Base-by-base conservation (phyloP, 2,329 filamentous ascomycete genomes). In the Hymenoscyphus infarciens region DNA sequence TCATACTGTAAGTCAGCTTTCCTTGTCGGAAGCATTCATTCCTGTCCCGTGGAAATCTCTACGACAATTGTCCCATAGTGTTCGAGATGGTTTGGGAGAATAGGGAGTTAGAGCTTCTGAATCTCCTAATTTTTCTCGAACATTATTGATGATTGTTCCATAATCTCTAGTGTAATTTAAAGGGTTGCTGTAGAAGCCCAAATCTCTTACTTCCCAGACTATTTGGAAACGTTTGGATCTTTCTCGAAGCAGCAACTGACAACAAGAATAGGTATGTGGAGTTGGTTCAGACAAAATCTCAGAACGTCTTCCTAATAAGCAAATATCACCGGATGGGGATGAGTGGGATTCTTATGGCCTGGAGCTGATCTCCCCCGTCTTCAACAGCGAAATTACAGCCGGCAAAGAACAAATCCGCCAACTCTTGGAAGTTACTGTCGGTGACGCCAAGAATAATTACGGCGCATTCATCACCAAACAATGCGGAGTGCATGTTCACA, bases 271-370 rank as follows among this genome's bases (percentile, higher is more conserved):
- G 39, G n/a, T 69, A 11, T 67, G 65, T 39, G 68, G 69, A 19
- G 67, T 67, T 25, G 69, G 68, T 25, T 67, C 63, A 11, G 2
- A 64, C 16, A 71, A 71, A 54, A 62, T 71, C 15, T 57, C 52
- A n/a, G 60, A 59, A 25, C 64, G 66, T 61, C 61, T 72, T 19
- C 68, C 69, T 38, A 56, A 62, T 15, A 53, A 31, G 2, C 38
- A 61, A 29, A 42, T 13, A 16, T 27, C 49, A 49, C 35, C 38
- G 10, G 25, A 53, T 27, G n/a, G 58, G 1, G 52, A 61, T 10
- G 33, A 66, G 25, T 70, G 69, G 70, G 70, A 71, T 49, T 69
- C 68, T 10, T 67, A 64, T 54, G 70, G 70, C 5, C 53, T 71
- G 19, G 66, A 72, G 55, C 45, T 70, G 11, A 60, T 66, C 53